Percentiles rank a stretch among this genome's conserved stretches.
Evolutionary conservation across 2,329 filamentous ascomycete genomes (phyloP).

Genomic region (Sporothrix variecibatus): DNA sequence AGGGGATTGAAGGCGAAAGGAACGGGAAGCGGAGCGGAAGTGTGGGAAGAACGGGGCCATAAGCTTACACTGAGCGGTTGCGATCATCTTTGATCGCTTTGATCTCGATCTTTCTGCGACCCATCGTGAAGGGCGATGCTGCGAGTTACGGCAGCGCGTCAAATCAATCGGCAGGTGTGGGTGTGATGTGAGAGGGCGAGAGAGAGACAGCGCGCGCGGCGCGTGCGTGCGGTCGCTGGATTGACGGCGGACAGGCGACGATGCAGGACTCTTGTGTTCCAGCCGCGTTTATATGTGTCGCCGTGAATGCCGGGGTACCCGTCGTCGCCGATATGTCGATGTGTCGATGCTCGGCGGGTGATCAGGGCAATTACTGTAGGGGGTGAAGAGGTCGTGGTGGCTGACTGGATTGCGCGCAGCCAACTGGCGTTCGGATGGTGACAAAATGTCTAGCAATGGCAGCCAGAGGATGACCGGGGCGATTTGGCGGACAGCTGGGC

Average conservation of each 20-base stretch:
- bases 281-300: not conserved
- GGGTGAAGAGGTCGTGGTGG: not conserved
- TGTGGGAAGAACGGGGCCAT: not conserved
- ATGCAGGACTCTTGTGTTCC: not conserved
- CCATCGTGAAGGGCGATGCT: slow-evolving; percentile 61
- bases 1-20: not conserved
- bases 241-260: not conserved
- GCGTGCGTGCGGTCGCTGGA: not conserved
- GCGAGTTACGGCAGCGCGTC: slow-evolving; percentile 20
- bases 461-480: not conserved
- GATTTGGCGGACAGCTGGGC: not conserved
- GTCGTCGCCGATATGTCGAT: not conserved
- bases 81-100: slow-evolving; percentile 99
- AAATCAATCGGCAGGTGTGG: not conserved
- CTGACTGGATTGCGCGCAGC: slow-evolving; percentile 12
- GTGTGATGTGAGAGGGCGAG: not conserved
- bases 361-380: not conserved
- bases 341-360: not conserved
- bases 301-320: slow-evolving; percentile 3
- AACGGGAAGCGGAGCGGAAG: not conserved
- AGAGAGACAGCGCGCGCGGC: not conserved
- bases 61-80: slow-evolving; percentile 89
- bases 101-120: slow-evolving; percentile 99
- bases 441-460: slow-evolving; percentile 8
- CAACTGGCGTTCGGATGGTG: not conserved